Base-by-base conservation (phyloP, 2,329 filamentous ascomycete species). In the Sarocladium brachiariae region DNA sequence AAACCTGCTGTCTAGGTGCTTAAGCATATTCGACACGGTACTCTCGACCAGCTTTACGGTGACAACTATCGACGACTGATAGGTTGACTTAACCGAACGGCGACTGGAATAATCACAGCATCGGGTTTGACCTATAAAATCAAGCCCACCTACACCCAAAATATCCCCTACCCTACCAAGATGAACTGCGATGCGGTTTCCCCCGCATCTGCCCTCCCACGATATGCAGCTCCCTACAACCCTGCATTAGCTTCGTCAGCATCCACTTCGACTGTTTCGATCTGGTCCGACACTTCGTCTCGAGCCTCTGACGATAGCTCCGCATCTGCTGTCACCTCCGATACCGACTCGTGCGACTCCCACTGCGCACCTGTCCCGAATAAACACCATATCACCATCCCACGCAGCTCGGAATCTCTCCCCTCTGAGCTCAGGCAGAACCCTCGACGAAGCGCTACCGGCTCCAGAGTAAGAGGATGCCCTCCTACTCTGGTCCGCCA, bases 401-500 rank as follows among this genome's bases (percentile, higher is more conserved):
- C 59, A 54, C 38, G 51, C 54, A 19, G 50, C 50, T 25, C 41
- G 21, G 68, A 71, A 46, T 67, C 76, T 52, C 70, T 84, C 39
- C 76, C 83, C 31, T 65, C 73, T 49, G 80, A 85, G 59, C 72
- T 83, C 61, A 81, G 84, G 55, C 82, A 83, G 61, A 81, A 86
- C 57, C 80, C 81, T 9, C 74, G 80, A 53, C 75, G 78, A 55
- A 80, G 76, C 48, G 75, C 71, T 52, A 73, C 71, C 55, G 78
- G 79, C 54, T 68, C 76, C 27, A 73, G 75, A 51, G 69, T 75
- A 53, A 75, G 78, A 60, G 78, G 79, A 59, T 77, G 79, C 60
- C 46, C 87, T 60, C 89, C 92, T 47, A 72, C 85, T 52, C 79
- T 96, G 57, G 77, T 91, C 56, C 86, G 91, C 62, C 91, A 96